Base-by-base conservation (phyloP, 169 alveolate genomes). In the Plasmodium vivax region DNA sequence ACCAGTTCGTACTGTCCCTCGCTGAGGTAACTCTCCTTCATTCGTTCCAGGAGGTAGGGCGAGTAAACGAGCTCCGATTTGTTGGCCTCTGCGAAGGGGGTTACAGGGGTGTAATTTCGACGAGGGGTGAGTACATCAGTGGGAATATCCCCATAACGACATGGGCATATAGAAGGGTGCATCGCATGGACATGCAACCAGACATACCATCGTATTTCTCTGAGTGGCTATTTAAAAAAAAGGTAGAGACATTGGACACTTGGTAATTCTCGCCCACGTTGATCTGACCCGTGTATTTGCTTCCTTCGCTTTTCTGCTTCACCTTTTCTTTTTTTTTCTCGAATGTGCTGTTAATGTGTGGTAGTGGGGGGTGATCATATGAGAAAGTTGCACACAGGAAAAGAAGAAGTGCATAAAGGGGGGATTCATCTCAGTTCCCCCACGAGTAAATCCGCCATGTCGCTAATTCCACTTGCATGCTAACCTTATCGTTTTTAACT, bases 241-340 rank as follows among this genome's bases (percentile, higher is more conserved):
- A 97, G 19, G 98, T 96, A 8, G 98, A 98, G 16, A 96, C 95
- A 82, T 96, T 96, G 0, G 98, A 98, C 30, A 97, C 98, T 83
- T 97, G 98, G 93, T 97, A 97, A 81, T 94, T 94, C 51, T 92
- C 96, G 5, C 98, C 98, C 23, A 97, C 95, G 58, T 96, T 95
- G 43, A 97, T 96, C 68, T 94, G 96, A 19, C 95, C 93, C 56
- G 93, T 84, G 94, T 95, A 95, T 83, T 96, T 96, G 30, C 96
- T 93, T 41, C 97, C 97, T 83, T 96, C 97, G 36, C 96, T 91
- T 62, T 94, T 95, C 27, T 96, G 97, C 74, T 96, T 96, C 83
- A 95, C 96, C 62, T 95, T 92, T 88, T 96, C 96, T 85, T 92
- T 82, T 8, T 72, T 84, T 23, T 84, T 73, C n/a, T 71, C 84